A percentile compares a stretch with the other conserved stretches of the same genome.
Conservation (phyloP, 305 asterid genomes). For the Solanum hybrid region DNA sequence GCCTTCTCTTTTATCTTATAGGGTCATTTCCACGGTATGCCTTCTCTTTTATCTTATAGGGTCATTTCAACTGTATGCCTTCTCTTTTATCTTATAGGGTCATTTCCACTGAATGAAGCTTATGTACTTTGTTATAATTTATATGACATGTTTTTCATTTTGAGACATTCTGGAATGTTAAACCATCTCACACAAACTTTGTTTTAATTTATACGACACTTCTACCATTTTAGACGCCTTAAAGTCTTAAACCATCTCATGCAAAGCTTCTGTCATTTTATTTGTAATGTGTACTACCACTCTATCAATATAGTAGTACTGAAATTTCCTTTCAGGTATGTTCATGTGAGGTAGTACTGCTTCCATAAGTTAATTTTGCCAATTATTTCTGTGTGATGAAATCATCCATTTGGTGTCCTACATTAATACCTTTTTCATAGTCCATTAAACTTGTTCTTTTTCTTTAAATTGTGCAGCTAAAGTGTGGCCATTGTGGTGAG, state of each 20-base stretch:
- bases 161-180: background rate
- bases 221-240: background rate
- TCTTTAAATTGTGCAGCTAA: constrained; percentile 37
- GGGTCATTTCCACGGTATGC: background rate
- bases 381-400: background rate
- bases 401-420: background rate
- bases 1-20: background rate
- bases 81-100: background rate
- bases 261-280: background rate
- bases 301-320: background rate
- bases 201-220: background rate
- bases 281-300: background rate
- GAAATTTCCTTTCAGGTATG: background rate
- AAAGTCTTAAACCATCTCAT: background rate
- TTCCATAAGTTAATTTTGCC: background rate
- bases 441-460: background rate
- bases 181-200: background rate
- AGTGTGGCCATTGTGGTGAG: constrained; percentile 75
- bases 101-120: background rate
- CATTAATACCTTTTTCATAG: background rate
- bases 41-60: background rate
- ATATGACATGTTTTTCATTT: background rate
- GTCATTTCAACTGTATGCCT: background rate
- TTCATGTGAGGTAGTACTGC: background rate
- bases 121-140: background rate